A percentile compares a stretch with the other conserved stretches of the same genome.
Evolutionary conservation across 2,329 filamentous ascomycete genomes (phyloP).

Genomic region (Trichoderma atrobrunneum): DNA sequence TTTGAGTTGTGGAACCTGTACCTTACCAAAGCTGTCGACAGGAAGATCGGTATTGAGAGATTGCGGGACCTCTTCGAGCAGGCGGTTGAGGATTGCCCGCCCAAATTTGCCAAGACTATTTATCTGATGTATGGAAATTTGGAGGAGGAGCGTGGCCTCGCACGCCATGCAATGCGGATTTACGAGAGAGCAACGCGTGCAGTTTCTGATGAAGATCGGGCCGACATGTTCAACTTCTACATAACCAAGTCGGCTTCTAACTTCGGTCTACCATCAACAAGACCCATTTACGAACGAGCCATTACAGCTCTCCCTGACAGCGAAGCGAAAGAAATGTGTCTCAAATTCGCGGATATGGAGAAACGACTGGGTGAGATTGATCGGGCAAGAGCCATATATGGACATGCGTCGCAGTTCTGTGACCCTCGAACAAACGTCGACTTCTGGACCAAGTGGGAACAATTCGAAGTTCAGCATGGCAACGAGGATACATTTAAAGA

Average conservation of each 20-base stretch:
- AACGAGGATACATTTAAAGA: constrained; percentile 99
- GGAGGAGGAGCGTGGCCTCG: constrained; percentile 91
- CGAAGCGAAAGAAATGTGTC: constrained; percentile 95
- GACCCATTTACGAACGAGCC: constrained; percentile 93
- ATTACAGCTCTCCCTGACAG: constrained; percentile 89
- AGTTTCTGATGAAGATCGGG: constrained; percentile 88
- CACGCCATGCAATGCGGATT: constrained; percentile 96
- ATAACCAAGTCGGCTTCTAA: constrained; percentile 98
- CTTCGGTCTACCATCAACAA: constrained; percentile 90
- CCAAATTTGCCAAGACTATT: constrained; percentile 91
- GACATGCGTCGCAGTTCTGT: constrained; percentile 94
- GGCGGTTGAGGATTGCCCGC: constrained; percentile 89
- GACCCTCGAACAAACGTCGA: constrained; percentile 85
- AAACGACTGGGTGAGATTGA: constrained; percentile 89
- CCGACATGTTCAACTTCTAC: constrained; percentile 99
- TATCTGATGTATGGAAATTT: constrained; percentile 98
- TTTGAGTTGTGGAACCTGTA: constrained; percentile 99
- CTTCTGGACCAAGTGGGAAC: constrained; percentile 97
- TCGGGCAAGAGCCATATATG: constrained; percentile 90
- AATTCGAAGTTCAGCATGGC: constrained; percentile 94
- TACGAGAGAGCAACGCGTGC: constrained; percentile 95
- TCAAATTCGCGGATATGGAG: constrained; percentile 98
- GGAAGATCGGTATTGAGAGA: constrained; percentile 92
- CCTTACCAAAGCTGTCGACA: constrained; percentile 92
- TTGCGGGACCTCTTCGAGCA: constrained; percentile 95